phyloP scores from a whole-genome alignment of 208 protist species.

The Acanthamoeba triangularis region DNA sequence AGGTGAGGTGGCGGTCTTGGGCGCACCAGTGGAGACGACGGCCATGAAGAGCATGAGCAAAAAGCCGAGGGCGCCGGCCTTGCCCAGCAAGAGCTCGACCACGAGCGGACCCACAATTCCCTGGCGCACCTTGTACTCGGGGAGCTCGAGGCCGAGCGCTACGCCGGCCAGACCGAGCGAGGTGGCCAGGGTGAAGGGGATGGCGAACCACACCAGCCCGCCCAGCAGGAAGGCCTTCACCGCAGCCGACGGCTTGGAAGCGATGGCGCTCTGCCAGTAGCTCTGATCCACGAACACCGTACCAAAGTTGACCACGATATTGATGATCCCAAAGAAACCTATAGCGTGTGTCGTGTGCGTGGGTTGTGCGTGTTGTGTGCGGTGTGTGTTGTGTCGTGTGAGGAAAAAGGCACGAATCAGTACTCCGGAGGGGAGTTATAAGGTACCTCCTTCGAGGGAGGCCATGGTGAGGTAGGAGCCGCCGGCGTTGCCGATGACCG shows the following conservation, averaged over 20 bases:
- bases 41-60: slow-evolving; percentile 87
- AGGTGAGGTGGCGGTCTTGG: too few relatives aligned
- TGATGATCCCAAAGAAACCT: slow-evolving; percentile 85
- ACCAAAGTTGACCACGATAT: slow-evolving; percentile 84
- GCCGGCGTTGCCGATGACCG: slow-evolving; percentile 59
- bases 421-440: not conserved
- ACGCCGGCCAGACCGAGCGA: slow-evolving; percentile 81
- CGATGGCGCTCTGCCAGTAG: slow-evolving; percentile 88
- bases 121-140: slow-evolving; percentile 35
- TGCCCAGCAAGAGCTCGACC: slow-evolving; percentile 79
- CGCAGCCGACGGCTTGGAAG: slow-evolving; percentile 64
- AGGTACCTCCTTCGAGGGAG: slow-evolving; percentile 73
- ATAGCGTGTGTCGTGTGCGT: not conserved
- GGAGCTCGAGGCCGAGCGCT: slow-evolving; percentile 58
- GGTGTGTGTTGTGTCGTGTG: too few relatives aligned
- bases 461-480: slow-evolving; percentile 83
- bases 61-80: slow-evolving; percentile 66
- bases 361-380: not conserved
- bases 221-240: slow-evolving; percentile 84
- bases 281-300: slow-evolving; percentile 87
- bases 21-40: slow-evolving; percentile 78
- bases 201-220: slow-evolving; percentile 86
- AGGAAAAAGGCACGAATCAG: too few relatives aligned
- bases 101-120: slow-evolving; percentile 76
- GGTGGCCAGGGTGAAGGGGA: slow-evolving; percentile 85